A percentile compares a stretch with the other conserved stretches of the same genome.
Conservation (phyloP, 805 yeast genomes). For the Tetrapisispora iriomotensis region DNA sequence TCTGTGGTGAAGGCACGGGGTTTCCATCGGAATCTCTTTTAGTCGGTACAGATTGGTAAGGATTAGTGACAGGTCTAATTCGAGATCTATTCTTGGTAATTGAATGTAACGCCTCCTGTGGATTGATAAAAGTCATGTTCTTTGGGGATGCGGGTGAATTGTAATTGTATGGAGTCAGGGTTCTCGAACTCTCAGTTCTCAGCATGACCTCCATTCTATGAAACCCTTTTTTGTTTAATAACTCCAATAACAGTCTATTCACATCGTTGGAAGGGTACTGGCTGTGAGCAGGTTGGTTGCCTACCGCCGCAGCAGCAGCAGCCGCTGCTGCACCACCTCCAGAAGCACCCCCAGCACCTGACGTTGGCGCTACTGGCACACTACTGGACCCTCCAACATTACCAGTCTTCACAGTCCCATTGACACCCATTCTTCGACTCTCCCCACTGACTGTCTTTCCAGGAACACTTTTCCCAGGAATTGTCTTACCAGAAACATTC, state of each 20-base stretch:
- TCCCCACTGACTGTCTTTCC: neutral
- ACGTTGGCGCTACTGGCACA: neutral
- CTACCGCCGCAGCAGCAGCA: too few relatives aligned
- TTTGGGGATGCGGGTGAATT: constrained; percentile 40
- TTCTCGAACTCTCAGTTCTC: constrained; percentile 70
- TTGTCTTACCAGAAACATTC: neutral
- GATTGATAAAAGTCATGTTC: constrained; percentile 21
- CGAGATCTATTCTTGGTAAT: constrained; percentile 8
- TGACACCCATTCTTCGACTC: too few relatives aligned
- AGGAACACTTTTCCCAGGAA: neutral
- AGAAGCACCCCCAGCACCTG: too few relatives aligned
- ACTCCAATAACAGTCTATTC: constrained; percentile 85
- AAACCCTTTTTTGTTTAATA: constrained; percentile 85
- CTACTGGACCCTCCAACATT: too few relatives aligned
- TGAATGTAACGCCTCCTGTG: neutral
- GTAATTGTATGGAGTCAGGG: constrained; percentile 41
- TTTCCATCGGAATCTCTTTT: constrained; percentile 25
- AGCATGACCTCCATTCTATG: constrained; percentile 90
- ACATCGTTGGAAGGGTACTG: constrained; percentile 64
- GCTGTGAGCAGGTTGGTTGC: constrained; percentile 24
- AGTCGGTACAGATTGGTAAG: constrained; percentile 11
- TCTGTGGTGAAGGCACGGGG: constrained; percentile 9
- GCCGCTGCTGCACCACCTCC: too few relatives aligned
- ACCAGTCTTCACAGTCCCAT: too few relatives aligned
- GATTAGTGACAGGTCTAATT: constrained; percentile 28